Percentiles rank a stretch among this genome's conserved stretches.
These are phyloP conservation scores for Echinochloa phyllopogon DNA, from an alignment of 176 grass and related monocot genomes.

Conservation along the genomic window DNA sequence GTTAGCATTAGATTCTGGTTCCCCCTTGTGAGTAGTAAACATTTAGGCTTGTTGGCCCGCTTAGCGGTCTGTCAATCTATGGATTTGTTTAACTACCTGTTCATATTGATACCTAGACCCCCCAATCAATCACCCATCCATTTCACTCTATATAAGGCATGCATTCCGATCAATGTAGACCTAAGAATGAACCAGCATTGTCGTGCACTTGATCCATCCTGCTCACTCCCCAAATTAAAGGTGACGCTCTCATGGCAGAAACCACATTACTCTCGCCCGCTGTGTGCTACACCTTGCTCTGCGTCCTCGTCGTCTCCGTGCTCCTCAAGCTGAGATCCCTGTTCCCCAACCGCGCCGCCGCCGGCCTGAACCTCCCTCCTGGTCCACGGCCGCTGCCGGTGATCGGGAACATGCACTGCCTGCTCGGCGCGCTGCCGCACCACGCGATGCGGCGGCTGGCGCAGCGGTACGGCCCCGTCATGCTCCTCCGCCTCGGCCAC, in stretches of 20 bases:
- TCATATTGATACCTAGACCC: background rate
- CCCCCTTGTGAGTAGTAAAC: too few relatives aligned
- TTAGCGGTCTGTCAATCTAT: too few relatives aligned
- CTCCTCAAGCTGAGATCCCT: background rate
- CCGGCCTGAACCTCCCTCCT: slow-evolving; percentile 28
- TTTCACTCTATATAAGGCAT: background rate
- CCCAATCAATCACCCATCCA: background rate
- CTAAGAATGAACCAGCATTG: too few relatives aligned
- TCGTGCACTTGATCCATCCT: too few relatives aligned
- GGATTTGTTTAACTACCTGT: background rate
- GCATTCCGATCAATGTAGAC: background rate
- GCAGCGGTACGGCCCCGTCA: slow-evolving; percentile 31
- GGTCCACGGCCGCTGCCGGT: slow-evolving; percentile 35
- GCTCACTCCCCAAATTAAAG: background rate
- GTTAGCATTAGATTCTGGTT: too few relatives aligned
- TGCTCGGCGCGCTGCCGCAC: slow-evolving; percentile 50
- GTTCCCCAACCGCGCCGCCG: too few relatives aligned
- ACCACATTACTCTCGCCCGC: background rate
- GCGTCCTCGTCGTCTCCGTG: background rate
- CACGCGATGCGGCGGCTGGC: slow-evolving; percentile 47
- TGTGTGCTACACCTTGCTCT: slow-evolving; percentile 2
- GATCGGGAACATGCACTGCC: slow-evolving; percentile 49
- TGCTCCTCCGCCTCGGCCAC: slow-evolving; percentile 58
- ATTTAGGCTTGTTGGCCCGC: too few relatives aligned
- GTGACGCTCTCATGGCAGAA: background rate